Conservation (phyloP, 2,329 filamentous ascomycete genomes). For the Stagonosporopsis tanaceti region DNA sequence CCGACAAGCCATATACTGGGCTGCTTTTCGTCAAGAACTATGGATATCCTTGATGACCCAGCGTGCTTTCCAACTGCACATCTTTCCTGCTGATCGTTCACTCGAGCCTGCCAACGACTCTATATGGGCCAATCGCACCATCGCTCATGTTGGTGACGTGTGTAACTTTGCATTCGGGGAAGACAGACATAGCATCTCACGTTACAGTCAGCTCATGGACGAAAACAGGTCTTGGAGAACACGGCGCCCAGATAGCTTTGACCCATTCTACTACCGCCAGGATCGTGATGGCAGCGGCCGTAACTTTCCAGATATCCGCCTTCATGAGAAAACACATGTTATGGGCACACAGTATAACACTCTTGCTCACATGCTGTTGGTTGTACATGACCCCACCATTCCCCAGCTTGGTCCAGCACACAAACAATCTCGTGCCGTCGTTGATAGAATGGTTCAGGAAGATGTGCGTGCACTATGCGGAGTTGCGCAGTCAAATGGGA, state of each 20-base stretch:
- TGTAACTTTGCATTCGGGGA: constrained; percentile 49
- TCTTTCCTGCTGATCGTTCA: constrained; percentile 51
- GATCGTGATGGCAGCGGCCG: constrained; percentile 44
- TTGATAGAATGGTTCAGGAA: constrained; percentile 46
- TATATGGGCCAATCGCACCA: constrained; percentile 54
- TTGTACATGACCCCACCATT: constrained; percentile 49
- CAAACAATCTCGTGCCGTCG: constrained; percentile 40
- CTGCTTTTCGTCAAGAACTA: constrained; percentile 49
- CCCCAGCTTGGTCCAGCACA: constrained; percentile 47
- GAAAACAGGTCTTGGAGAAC: constrained; percentile 47
- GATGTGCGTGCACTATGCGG: constrained; percentile 48
- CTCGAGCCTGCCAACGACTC: constrained; percentile 52
- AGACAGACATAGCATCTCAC: constrained; percentile 40
- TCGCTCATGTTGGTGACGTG: constrained; percentile 49
- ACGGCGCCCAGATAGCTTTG: constrained; percentile 44
- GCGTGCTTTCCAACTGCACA: constrained; percentile 46
- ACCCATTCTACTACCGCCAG: constrained; percentile 45
- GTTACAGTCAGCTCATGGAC: constrained; percentile 44
- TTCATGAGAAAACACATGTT: constrained; percentile 46
- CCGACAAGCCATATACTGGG: constrained; percentile 49
- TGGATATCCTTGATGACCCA: constrained; percentile 51
- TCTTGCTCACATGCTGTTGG: constrained; percentile 46
- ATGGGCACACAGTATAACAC: constrained; percentile 48
- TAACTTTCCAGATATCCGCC: constrained; percentile 47
- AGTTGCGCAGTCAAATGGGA: constrained; percentile 45